A percentile compares a stretch with the other conserved stretches of the same genome.
phyloP scores from a whole-genome alignment of 2,329 filamentous ascomycete species.

The Akanthomyces dipterigenus region DNA sequence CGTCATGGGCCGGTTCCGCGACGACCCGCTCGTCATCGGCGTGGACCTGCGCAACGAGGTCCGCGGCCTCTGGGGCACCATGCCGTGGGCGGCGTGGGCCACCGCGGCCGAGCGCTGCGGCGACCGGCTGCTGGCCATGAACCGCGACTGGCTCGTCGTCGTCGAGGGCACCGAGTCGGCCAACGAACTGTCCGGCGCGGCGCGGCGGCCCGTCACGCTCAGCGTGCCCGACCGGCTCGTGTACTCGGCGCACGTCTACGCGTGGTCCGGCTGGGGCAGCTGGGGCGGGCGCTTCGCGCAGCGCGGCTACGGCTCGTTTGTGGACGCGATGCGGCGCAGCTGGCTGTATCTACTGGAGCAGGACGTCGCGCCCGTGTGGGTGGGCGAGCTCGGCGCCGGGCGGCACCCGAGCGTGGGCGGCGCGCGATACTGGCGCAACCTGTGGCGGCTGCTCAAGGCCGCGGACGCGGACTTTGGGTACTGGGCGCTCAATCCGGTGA shows the following conservation, averaged over 20 bases:
- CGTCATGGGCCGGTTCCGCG: conserved; percentile 52
- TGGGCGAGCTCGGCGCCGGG: conserved; percentile 60
- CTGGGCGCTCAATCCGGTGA: conserved; percentile 63
- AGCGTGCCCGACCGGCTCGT: conserved; percentile 50
- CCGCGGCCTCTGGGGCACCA: conserved; percentile 61
- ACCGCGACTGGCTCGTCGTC: conserved; percentile 58
- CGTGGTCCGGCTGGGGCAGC: conserved; percentile 64
- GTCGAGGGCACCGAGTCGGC: conserved; percentile 62
- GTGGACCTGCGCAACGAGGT: conserved; percentile 65
- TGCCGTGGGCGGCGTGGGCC: conserved; percentile 60
- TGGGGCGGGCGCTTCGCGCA: conserved; percentile 52
- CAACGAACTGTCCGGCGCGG: conserved; percentile 55
- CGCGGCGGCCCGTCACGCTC: conserved; percentile 49
- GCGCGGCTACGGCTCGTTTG: conserved; percentile 56
- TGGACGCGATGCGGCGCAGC: conserved; percentile 53
- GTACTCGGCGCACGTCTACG: conserved; percentile 63
- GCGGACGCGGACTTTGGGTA: conserved; percentile 62
- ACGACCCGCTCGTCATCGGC: conserved; percentile 57
- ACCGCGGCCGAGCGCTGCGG: conserved; percentile 56
- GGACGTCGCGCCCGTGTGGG: conserved; percentile 52
- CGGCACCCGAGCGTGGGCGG: conserved; percentile 47
- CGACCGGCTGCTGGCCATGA: conserved; percentile 52
- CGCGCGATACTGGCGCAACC: conserved; percentile 58
- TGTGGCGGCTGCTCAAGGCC: conserved; percentile 51
- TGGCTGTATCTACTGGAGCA: conserved; percentile 56